Evolutionary conservation across 2,329 filamentous ascomycete genomes (phyloP), one percentile per base, ranked within the genome.

Genomic region (Proliferodiscus dingleyae): DNA sequence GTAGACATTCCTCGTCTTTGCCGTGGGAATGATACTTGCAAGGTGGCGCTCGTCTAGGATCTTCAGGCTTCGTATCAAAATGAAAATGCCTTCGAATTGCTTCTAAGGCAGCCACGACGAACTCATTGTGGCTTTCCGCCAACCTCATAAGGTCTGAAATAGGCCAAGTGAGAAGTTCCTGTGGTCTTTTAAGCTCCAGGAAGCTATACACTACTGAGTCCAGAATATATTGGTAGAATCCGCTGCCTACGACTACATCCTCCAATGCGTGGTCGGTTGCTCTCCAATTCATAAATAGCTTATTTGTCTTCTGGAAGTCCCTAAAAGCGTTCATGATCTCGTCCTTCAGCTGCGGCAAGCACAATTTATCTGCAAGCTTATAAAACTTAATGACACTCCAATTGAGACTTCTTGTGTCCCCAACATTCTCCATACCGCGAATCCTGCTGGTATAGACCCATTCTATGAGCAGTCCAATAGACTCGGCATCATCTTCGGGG

Each of bases 381-480:
- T 36, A 36, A 18, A 9, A 18, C 7, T 3, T 7, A 10, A 19
- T 6, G 3, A 13, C 8, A 13, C 10, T 8, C 15, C 33, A 18
- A n/a, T 9, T 10, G 33, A n/a, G n/a, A n/a, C n/a, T n/a, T n/a
- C 18, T 2, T 3, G 10, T 9, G 10, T 18, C 8, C n/a, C 3
- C 29, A 32, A 13, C 16, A 1, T 36, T 5, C 15, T 18, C 18
- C 33, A 36, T 4, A 5, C 7, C 7, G 19, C 33, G 16, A 4
- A 37, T n/a, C 18, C 10, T 37, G 33, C 33, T 23, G 2, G 41
- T 37, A 23, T 51, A 51, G 4, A 54, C 36, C 47, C 51, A 54
- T 5, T 22, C 38, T 5, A 46, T 22, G 1, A 56, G 30, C 8
- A 46, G 5, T 4, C 43, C 40, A n/a, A 56, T 54, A 2, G 21